Percentiles rank a stretch among this genome's conserved stretches.
phyloP scores from a whole-genome alignment of 306 rosid species.

The Fagus crenata region DNA sequence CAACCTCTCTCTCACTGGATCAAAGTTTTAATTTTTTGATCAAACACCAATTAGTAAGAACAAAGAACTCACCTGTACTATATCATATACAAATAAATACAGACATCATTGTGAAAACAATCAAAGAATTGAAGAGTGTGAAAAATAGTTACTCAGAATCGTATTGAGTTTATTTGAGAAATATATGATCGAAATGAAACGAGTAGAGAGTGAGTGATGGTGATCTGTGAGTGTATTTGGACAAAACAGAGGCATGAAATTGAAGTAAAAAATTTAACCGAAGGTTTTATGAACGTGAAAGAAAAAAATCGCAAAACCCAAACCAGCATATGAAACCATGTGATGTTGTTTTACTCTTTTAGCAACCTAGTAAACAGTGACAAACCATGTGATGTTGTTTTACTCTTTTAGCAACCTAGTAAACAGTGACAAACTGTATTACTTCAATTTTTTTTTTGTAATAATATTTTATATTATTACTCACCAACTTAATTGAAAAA shows the following conservation, averaged over 20 bases:
- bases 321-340: not conserved
- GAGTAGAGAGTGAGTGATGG: not conserved
- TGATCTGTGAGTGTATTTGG: slow-evolving; percentile 14
- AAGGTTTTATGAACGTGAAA: not conserved
- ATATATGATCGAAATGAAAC: not conserved
- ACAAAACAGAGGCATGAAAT: slow-evolving; percentile 6
- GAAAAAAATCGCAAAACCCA: not conserved
- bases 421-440: no score
- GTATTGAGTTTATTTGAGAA: not conserved
- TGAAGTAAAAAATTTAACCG: slow-evolving; percentile 12
- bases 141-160: not conserved
- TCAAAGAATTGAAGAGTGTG: not conserved
- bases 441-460: no score
- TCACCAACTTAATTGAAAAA: no score
- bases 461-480: no score
- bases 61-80: no score
- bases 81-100: no score
- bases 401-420: no score
- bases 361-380: no score
- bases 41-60: no score
- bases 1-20: no score
- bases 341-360: not conserved
- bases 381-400: no score
- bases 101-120: not conserved
- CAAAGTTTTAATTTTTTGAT: no score